These are phyloP conservation scores for Cryptococcus wingfieldii DNA, from an alignment of 1,284 basidiomycete genomes.

Conservation along the genomic window DNA sequence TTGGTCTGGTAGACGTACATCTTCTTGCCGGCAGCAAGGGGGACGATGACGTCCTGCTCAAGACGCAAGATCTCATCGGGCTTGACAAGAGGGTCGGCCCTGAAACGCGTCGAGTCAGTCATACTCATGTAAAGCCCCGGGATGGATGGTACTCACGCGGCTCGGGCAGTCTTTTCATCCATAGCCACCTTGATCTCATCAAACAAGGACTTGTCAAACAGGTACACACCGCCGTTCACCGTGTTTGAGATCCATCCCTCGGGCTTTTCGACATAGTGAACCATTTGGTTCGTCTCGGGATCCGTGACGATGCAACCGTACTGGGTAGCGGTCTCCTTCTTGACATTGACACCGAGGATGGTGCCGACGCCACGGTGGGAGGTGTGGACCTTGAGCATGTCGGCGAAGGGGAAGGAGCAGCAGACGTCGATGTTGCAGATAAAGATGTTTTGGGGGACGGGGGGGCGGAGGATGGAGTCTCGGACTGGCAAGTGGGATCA, in stretches of 20 bases:
- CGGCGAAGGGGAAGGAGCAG: constrained; percentile 50
- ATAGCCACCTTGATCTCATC: constrained; percentile 54
- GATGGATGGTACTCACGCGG: constrained; percentile 44
- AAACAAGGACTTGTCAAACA: constrained; percentile 54
- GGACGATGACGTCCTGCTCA: constrained; percentile 55
- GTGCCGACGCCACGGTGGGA: constrained; percentile 53
- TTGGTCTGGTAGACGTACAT: constrained; percentile 53
- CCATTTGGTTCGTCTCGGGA: constrained; percentile 42
- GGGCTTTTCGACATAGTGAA: constrained; percentile 55
- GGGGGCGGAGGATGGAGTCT: constrained; percentile 52
- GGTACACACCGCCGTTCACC: constrained; percentile 52
- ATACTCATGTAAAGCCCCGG: too few species aligned
- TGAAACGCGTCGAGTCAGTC: constrained; percentile 11
- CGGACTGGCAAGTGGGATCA: constrained; percentile 39
- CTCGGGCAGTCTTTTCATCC: constrained; percentile 51
- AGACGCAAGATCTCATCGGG: constrained; percentile 53
- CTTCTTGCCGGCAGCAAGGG: constrained; percentile 50
- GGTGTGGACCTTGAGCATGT: constrained; percentile 51
- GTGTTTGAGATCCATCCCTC: constrained; percentile 53
- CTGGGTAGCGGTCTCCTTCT: constrained; percentile 50
- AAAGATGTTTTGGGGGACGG: constrained; percentile 51
- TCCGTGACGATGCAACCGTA: constrained; percentile 54
- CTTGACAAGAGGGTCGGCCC: constrained; percentile 49
- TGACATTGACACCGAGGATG: constrained; percentile 52
- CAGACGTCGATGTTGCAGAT: constrained; percentile 56